Conservation (phyloP, 2,329 filamentous ascomycete species). For the Calonectria hongkongensis region DNA sequence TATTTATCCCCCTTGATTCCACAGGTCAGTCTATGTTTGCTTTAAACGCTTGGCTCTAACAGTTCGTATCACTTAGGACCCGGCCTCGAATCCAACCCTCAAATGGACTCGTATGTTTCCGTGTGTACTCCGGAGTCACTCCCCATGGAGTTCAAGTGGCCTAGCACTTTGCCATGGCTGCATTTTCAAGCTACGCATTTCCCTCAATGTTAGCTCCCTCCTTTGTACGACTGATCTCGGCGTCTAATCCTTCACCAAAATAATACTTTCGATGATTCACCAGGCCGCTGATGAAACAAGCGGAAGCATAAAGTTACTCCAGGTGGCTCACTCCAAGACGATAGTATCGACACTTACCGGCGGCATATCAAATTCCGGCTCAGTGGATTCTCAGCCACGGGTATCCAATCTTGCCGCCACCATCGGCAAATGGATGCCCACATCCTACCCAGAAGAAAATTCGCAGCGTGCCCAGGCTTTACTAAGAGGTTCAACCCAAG, state of each 20-base stretch:
- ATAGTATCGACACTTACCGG: not conserved
- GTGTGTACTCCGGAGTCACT: slow-evolving; percentile 24
- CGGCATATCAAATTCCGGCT: not conserved
- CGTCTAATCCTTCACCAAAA: not conserved
- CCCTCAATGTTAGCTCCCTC: not conserved
- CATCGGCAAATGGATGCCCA: slow-evolving; percentile 25
- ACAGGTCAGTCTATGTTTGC: not conserved
- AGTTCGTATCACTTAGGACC: not conserved
- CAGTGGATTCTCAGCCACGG: not conserved
- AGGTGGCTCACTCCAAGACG: not conserved
- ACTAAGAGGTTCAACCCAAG: not conserved
- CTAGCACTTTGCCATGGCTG: slow-evolving; percentile 33
- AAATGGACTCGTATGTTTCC: not conserved
- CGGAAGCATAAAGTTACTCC: not conserved
- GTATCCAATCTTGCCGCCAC: not conserved
- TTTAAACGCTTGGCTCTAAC: not conserved
- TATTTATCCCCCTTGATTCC: not conserved
- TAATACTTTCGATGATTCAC: not conserved
- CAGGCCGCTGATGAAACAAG: not conserved
- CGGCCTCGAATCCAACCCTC: not conserved
- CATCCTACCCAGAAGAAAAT: slow-evolving; percentile 25
- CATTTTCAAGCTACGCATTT: slow-evolving; percentile 17
- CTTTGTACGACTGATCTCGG: not conserved
- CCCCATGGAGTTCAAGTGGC: slow-evolving; percentile 24
- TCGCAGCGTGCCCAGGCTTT: slow-evolving; percentile 18